These are phyloP conservation scores for Acarospora socialis DNA, from an alignment of 2,329 filamentous ascomycete species.

Conservation along the genomic window DNA sequence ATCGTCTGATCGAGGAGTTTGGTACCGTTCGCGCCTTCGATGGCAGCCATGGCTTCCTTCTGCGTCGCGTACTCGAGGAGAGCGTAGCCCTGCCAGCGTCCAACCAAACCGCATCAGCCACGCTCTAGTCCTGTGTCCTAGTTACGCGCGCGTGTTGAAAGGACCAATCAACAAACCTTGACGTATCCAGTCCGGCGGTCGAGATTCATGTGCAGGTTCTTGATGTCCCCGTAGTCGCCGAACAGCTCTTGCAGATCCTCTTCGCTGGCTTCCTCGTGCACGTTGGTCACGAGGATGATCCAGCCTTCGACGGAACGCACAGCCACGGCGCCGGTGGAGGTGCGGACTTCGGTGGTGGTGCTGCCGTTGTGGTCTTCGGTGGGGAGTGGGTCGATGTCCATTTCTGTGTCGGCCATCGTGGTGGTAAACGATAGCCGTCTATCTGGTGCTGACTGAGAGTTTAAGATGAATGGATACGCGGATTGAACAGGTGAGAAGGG, in stretches of 20 bases:
- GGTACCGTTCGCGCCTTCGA: constrained; percentile 44
- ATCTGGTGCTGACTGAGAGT: not conserved
- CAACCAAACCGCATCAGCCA: not conserved
- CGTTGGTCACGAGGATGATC: constrained; percentile 56
- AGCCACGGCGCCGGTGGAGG: constrained; percentile 34
- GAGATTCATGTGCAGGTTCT: constrained; percentile 52
- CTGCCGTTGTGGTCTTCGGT: constrained; percentile 3
- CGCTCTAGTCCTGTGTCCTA: too few relatives aligned
- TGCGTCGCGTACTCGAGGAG: constrained; percentile 53
- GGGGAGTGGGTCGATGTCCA: constrained; percentile 12
- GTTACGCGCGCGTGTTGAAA: too few relatives aligned
- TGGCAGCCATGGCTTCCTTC: constrained; percentile 47
- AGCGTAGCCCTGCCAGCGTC: constrained; percentile 42
- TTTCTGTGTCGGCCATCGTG: constrained; percentile 11
- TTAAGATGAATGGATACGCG: too few relatives aligned
- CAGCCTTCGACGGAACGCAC: constrained; percentile 56
- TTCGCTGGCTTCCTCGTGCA: constrained; percentile 54
- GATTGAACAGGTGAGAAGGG: too few relatives aligned
- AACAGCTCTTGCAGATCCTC: constrained; percentile 53
- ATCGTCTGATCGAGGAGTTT: constrained; percentile 54
- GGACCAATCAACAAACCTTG: constrained; percentile 44
- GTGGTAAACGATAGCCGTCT: not conserved
- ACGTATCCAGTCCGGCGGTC: constrained; percentile 53
- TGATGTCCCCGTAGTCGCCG: constrained; percentile 52
- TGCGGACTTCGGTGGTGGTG: constrained; percentile 26